Evolutionary conservation across 2,329 filamentous ascomycete genomes (phyloP).

Genomic region (Metarhizium humberi): DNA sequence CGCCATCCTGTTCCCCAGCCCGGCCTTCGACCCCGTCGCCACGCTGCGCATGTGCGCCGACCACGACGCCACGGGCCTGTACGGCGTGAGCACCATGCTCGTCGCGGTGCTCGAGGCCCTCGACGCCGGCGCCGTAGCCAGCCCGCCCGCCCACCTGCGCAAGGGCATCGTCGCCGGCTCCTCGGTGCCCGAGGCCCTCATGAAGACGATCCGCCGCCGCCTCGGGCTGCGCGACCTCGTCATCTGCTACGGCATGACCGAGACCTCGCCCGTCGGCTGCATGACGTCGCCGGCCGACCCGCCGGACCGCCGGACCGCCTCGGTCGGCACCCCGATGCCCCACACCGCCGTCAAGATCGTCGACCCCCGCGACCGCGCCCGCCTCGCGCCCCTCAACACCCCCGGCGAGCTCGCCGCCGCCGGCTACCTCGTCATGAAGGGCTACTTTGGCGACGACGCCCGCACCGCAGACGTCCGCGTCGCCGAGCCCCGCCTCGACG

Average conservation of each 20-base stretch:
- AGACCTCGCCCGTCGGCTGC: slow-evolving; percentile 67
- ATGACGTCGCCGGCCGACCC: slow-evolving; percentile 80
- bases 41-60: slow-evolving; percentile 50
- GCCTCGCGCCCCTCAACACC: slow-evolving; percentile 53
- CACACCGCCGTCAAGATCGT: slow-evolving; percentile 75
- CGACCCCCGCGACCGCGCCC: slow-evolving; percentile 48
- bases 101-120: slow-evolving; percentile 76
- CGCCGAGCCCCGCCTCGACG: slow-evolving; percentile 29
- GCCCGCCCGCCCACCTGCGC: slow-evolving; percentile 36
- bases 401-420: slow-evolving; percentile 73
- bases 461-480: slow-evolving; percentile 59
- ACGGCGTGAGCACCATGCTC: slow-evolving; percentile 94
- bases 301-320: slow-evolving; percentile 60
- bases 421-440: slow-evolving; percentile 85
- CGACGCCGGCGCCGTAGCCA: slow-evolving; percentile 25
- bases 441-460: slow-evolving; percentile 70
- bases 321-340: slow-evolving; percentile 73
- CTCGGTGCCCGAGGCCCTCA: slow-evolving; percentile 74
- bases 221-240: slow-evolving; percentile 76
- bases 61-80: slow-evolving; percentile 54
- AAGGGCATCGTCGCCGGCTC: slow-evolving; percentile 91
- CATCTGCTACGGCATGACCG: slow-evolving; percentile 96
- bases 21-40: slow-evolving; percentile 75
- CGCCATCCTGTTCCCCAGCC: slow-evolving; percentile 73
- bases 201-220: slow-evolving; percentile 62